Evolutionary conservation across 192 early-diverging fungal genomes (phyloP).

Genomic region (Kickxella alabastrina): DNA sequence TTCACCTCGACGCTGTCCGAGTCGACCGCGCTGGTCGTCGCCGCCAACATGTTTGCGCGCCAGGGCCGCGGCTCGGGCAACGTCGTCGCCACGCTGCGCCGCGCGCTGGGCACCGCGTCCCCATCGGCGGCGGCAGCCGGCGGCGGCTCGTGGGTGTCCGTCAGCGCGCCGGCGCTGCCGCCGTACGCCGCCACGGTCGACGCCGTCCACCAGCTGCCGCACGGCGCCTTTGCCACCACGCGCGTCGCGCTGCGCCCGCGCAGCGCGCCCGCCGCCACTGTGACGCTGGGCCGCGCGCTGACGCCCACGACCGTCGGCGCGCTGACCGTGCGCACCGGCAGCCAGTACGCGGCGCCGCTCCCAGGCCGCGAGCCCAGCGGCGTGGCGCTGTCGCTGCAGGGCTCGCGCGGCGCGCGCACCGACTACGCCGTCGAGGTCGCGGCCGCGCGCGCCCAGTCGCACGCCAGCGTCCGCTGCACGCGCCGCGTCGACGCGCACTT

Average conservation of each 20-base stretch:
- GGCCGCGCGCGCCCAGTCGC: slow-evolving; percentile 13
- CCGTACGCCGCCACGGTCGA: slow-evolving; percentile 62
- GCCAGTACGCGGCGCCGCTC: slow-evolving; percentile 18
- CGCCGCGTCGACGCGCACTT: slow-evolving; percentile 26
- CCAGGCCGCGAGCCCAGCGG: slow-evolving; percentile 11
- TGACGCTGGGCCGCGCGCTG: slow-evolving; percentile 65
- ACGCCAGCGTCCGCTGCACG: slow-evolving; percentile 12
- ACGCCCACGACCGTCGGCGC: slow-evolving; percentile 62
- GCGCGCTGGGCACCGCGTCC: slow-evolving; percentile 58
- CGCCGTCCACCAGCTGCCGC: slow-evolving; percentile 31
- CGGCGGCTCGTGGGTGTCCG: slow-evolving; percentile 51
- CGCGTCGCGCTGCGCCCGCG: slow-evolving; percentile 51
- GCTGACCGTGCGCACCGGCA: slow-evolving; percentile 74
- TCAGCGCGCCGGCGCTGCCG: slow-evolving; percentile 56
- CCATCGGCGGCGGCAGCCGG: too few relatives aligned
- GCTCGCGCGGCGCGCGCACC: slow-evolving; percentile 1
- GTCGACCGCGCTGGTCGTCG: slow-evolving; percentile 50
- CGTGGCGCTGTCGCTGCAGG: slow-evolving; percentile 13
- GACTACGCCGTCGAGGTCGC: slow-evolving; percentile 9
- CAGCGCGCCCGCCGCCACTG: slow-evolving; percentile 59
- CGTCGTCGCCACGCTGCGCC: slow-evolving; percentile 71
- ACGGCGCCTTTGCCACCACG: slow-evolving; percentile 7
- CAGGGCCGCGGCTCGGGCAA: slow-evolving; percentile 69
- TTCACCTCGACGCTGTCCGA: slow-evolving; percentile 59
- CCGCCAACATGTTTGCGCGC: slow-evolving; percentile 61